These are phyloP conservation scores for Colletotrichum kahawae DNA, from an alignment of 2,329 filamentous ascomycete genomes.

Conservation along the genomic window DNA sequence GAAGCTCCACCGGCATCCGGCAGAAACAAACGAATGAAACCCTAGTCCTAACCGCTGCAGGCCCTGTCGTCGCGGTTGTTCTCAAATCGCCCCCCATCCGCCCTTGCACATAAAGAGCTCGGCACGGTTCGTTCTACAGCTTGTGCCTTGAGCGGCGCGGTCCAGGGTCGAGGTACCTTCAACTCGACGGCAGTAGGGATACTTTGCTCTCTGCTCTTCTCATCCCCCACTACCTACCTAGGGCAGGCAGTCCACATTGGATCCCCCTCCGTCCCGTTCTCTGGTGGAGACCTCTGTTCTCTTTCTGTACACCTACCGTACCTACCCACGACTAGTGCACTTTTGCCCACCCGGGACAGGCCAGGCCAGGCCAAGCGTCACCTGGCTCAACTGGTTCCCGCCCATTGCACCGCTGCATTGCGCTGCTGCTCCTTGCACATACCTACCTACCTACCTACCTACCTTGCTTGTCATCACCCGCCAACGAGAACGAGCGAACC, in stretches of 20 bases:
- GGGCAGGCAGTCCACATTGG: not conserved
- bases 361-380: slow-evolving; percentile 13
- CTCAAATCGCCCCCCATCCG: slow-evolving; percentile 26
- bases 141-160: slow-evolving; percentile 32
- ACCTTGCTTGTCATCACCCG: slow-evolving; percentile 15
- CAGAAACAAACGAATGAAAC: slow-evolving; percentile 43
- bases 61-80: slow-evolving; percentile 20
- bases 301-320: not conserved
- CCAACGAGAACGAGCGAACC: slow-evolving; percentile 12
- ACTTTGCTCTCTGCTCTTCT: not conserved
- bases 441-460: not conserved
- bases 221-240: not conserved
- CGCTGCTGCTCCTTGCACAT: not conserved
- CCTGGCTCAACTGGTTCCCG: slow-evolving; percentile 25
- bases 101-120: slow-evolving; percentile 22
- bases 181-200: not conserved
- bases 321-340: not conserved
- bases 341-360: not conserved
- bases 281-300: slow-evolving; percentile 36
- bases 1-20: slow-evolving; percentile 23
- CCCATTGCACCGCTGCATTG: slow-evolving; percentile 6
- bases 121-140: slow-evolving; percentile 42
- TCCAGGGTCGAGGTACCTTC: not conserved
- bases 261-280: slow-evolving; percentile 29
- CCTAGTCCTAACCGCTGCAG: slow-evolving; percentile 44